These are phyloP conservation scores for Cicer bijugum DNA, from an alignment of 306 rosid genomes.

Conservation along the genomic window DNA sequence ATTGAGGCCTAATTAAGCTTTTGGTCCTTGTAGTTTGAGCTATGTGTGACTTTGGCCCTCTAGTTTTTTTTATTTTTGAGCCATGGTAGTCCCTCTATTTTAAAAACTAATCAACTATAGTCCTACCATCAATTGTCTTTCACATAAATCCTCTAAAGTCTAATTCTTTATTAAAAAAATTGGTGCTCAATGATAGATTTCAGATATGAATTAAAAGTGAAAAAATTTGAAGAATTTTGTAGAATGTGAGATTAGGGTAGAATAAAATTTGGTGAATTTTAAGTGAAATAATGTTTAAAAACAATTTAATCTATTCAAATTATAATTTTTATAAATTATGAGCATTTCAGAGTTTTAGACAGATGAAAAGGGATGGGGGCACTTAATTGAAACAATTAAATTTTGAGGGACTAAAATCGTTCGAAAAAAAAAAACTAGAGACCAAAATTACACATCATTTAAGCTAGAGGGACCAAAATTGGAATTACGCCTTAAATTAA, in stretches of 20 bases:
- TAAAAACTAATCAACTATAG: slow-evolving; percentile 1
- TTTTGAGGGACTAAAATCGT: not conserved
- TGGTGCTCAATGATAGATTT: not conserved
- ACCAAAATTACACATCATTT: not conserved
- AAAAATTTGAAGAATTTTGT: not conserved
- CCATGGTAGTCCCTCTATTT: not conserved
- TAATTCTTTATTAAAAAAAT: not conserved
- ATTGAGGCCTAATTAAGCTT: not conserved
- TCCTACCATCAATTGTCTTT: not conserved
- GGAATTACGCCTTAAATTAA: not conserved
- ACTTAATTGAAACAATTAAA: not conserved
- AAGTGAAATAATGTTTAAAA: not conserved
- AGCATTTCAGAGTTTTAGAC: not conserved
- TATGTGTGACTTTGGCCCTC: not conserved
- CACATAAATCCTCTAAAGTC: not conserved
- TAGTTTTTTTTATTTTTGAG: not conserved
- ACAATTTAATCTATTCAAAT: not conserved
- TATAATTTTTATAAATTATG: not conserved
- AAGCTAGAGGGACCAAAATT: not conserved
- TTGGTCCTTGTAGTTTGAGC: not conserved
- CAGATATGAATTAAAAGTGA: not conserved
- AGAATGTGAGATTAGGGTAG: not conserved
- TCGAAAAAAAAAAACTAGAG: not conserved
- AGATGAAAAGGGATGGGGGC: not conserved
- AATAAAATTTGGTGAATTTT: not conserved